phyloP scores from a whole-genome alignment of 2,329 filamentous ascomycete genomes.

The Phaeosphaeria sp. region DNA sequence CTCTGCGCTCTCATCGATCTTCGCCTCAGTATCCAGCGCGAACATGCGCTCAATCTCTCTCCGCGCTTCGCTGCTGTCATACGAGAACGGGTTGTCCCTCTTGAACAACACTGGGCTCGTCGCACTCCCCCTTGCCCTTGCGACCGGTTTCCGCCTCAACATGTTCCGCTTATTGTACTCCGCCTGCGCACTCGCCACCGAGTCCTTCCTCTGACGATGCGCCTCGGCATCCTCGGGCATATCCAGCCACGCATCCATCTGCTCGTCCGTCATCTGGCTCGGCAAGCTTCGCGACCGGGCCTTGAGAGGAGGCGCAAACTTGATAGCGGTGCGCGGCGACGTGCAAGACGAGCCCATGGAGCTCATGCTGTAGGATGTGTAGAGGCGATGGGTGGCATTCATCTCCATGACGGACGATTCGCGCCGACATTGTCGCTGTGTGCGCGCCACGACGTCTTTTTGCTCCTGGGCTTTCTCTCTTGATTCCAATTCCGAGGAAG shows the following conservation, averaged over 20 bases:
- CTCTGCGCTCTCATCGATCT: neutral
- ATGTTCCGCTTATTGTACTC: neutral
- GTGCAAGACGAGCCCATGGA: neutral
- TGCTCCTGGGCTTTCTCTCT: neutral
- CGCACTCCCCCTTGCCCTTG: neutral
- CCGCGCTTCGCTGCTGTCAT: neutral
- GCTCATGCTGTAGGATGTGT: neutral
- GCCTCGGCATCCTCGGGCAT: constrained; percentile 22
- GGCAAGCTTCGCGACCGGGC: constrained; percentile 11
- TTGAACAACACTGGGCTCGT: neutral
- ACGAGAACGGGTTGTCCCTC: neutral
- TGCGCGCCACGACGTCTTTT: neutral
- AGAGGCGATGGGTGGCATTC: neutral
- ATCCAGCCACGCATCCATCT: constrained; percentile 28
- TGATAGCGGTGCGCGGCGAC: constrained; percentile 11
- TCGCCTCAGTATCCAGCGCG: neutral
- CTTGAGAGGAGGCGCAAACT: constrained; percentile 3
- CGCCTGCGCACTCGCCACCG: neutral
- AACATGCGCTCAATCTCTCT: neutral
- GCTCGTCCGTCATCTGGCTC: constrained; percentile 24
- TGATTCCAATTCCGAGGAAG: neutral
- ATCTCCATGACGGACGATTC: neutral
- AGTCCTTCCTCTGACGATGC: constrained; percentile 18
- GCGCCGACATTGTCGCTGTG: neutral
- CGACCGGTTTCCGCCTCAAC: neutral